A percentile compares a stretch with the other conserved stretches of the same genome.
Conservation (phyloP, 1,139 yeast species). For the Lodderomyces metapsilosis region DNA sequence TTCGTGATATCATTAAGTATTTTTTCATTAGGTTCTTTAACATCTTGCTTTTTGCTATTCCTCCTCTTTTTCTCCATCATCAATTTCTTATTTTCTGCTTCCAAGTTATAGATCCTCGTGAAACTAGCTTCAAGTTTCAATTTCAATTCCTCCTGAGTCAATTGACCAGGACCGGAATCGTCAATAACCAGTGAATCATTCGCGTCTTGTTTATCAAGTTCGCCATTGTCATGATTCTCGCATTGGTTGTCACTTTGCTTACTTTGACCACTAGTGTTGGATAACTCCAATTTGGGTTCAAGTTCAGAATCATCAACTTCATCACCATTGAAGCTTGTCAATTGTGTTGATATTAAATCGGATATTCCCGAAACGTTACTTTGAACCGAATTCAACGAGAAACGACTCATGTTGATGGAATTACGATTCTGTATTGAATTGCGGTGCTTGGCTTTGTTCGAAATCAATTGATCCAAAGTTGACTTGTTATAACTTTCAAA, state of each 20-base stretch:
- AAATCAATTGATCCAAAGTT: slow-evolving; percentile 30
- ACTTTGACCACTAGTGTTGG: neutral
- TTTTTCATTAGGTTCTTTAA: neutral
- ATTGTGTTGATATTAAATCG: slow-evolving; percentile 39
- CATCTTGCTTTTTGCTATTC: no score
- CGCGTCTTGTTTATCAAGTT: no score
- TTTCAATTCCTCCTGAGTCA: slow-evolving; percentile 37
- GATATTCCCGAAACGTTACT: slow-evolving; percentile 45
- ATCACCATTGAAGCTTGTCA: slow-evolving; percentile 35
- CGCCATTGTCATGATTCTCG: no score
- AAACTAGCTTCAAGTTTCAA: slow-evolving; percentile 41
- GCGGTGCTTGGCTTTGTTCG: slow-evolving; percentile 1
- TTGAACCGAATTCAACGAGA: slow-evolving; percentile 39
- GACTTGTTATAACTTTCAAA: slow-evolving; percentile 35
- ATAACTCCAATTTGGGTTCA: neutral
- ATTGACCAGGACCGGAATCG: slow-evolving; percentile 1
- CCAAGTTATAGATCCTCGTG: slow-evolving; percentile 35
- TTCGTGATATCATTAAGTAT: neutral
- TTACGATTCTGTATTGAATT: slow-evolving; percentile 8
- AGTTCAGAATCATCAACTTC: slow-evolving; percentile 21
- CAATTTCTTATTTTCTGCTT: slow-evolving; percentile 26
- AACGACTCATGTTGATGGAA: slow-evolving; percentile 21
- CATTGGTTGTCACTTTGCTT: no score
- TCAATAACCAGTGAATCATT: neutral
- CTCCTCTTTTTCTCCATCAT: slow-evolving; percentile 6